Conservation (phyloP, 2,329 filamentous ascomycete species). For the Claviceps pusilla region DNA sequence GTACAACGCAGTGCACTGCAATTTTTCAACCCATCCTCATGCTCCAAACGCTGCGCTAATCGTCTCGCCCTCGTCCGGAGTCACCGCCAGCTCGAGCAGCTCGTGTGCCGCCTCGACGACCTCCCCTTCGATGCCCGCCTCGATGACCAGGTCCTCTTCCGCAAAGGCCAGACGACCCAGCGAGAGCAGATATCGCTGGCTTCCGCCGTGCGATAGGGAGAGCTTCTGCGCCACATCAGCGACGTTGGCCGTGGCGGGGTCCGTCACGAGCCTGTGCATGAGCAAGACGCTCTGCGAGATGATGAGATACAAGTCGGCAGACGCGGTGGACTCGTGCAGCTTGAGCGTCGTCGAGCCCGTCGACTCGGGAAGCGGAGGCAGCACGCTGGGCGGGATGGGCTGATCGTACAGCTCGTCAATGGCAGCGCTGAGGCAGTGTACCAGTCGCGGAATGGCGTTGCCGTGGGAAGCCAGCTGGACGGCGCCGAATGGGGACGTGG, state of each 20-base stretch:
- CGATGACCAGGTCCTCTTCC: constrained; percentile 61
- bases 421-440: constrained; percentile 47
- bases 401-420: constrained; percentile 61
- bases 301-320: constrained; percentile 25
- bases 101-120: constrained; percentile 69
- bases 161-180: constrained; percentile 76
- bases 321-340: constrained; percentile 9
- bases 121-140: constrained; percentile 60
- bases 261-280: constrained; percentile 37
- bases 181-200: constrained; percentile 68
- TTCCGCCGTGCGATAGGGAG: constrained; percentile 51
- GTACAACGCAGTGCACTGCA: neutral
- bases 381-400: constrained; percentile 26
- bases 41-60: constrained; percentile 27
- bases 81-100: constrained; percentile 66
- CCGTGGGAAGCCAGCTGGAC: constrained; percentile 52
- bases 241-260: constrained; percentile 27
- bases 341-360: constrained; percentile 3
- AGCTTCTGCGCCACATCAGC: constrained; percentile 59
- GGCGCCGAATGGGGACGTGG: constrained; percentile 46
- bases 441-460: constrained; percentile 56
- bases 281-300: constrained; percentile 34
- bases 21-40: constrained; percentile 7
- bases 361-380: constrained; percentile 10
- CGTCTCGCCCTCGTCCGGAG: constrained; percentile 49